phyloP scores from a whole-genome alignment of 768 basidiomycete genomes.

The Auriscalpium vulgare region DNA sequence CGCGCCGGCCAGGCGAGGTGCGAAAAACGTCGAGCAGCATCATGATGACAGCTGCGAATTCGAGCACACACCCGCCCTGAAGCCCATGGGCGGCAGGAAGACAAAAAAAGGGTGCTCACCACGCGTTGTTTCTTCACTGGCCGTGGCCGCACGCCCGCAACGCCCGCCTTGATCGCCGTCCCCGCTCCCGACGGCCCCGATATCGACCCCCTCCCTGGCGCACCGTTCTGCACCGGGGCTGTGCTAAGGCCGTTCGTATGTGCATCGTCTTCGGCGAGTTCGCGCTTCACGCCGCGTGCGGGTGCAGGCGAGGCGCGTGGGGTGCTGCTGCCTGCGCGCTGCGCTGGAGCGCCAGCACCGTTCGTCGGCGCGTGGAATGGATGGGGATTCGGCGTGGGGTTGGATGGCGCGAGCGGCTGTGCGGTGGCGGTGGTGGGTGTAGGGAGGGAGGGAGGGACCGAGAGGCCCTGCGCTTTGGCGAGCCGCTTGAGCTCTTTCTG shows the following conservation, averaged over 20 bases:
- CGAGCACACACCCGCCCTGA: too few relatives aligned
- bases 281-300: conserved; percentile 14
- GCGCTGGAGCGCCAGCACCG: not conserved
- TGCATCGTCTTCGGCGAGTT: conserved; percentile 9
- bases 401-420: conserved; percentile 2
- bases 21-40: too few relatives aligned
- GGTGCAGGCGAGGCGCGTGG: not conserved
- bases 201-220: not conserved
- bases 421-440: conserved; percentile 1
- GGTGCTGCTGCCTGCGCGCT: conserved; percentile 12
- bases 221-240: not conserved
- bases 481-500: conserved; percentile 18
- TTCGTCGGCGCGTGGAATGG: conserved; percentile 1
- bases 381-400: not conserved
- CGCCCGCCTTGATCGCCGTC: conserved; percentile 9
- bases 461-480: conserved; percentile 12
- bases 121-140: conserved; percentile 16
- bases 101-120: conserved; percentile 1
- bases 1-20: too few relatives aligned
- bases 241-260: conserved; percentile 6
- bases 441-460: not conserved
- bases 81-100: not conserved
- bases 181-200: not conserved
- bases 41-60: too few relatives aligned
- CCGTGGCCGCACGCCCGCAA: conserved; percentile 13